phyloP scores from a whole-genome alignment of 2,329 filamentous ascomycete species.

The Neurospora sp. region DNA sequence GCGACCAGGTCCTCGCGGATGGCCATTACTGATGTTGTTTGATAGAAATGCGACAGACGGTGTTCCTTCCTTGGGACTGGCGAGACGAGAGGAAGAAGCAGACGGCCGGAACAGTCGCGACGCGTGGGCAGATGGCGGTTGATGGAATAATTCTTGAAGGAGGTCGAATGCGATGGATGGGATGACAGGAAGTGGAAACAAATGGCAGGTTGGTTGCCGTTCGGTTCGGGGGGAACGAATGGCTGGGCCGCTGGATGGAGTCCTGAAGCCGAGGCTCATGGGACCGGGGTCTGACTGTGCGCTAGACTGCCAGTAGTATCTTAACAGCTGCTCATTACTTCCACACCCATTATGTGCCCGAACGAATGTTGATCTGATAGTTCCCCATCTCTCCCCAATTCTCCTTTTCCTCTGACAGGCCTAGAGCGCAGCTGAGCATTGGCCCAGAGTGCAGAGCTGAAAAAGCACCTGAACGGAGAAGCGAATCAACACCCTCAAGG shows the following conservation, averaged over 20 bases:
- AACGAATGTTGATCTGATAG: neutral
- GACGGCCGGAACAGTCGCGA: neutral
- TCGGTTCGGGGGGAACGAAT: neutral
- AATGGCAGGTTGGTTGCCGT: neutral
- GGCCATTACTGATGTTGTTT: constrained; percentile 44
- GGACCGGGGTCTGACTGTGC: neutral
- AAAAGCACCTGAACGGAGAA: neutral
- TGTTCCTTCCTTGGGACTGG: neutral
- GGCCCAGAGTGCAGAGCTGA: neutral
- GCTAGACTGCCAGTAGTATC: neutral
- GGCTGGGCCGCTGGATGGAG: neutral
- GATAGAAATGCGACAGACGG: neutral
- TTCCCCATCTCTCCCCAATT: neutral
- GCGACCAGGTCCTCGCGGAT: constrained; percentile 89
- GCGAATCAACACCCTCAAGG: neutral
- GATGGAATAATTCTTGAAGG: neutral
- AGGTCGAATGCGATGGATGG: neutral
- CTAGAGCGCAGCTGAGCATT: neutral
- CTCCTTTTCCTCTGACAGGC: neutral
- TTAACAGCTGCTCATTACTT: neutral
- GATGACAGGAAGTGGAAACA: neutral
- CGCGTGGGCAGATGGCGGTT: neutral
- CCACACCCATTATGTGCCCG: neutral
- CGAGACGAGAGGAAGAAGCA: neutral
- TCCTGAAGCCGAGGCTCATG: neutral